Conservation (phyloP, 495 filamentous ascomycete genomes). For the Eremomyces bilateralis region DNA sequence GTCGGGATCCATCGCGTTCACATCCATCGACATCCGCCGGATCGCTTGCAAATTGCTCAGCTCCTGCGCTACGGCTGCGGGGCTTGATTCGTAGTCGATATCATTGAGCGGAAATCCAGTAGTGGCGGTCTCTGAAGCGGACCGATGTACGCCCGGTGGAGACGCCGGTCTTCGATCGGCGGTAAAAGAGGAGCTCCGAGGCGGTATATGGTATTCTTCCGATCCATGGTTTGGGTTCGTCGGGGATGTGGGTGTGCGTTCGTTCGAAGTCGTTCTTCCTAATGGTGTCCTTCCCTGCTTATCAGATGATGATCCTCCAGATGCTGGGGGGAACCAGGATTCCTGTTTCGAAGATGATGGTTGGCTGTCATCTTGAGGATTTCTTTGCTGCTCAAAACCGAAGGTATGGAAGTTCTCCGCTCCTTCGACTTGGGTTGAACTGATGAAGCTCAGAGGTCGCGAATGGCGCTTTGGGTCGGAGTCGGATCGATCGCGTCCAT, state of each 20-base stretch:
- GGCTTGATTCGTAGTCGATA: constrained; percentile 77
- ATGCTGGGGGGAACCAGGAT: too few relatives aligned
- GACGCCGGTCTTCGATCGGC: too few relatives aligned
- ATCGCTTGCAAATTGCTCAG: constrained; percentile 87
- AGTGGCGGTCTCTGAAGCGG: constrained; percentile 43
- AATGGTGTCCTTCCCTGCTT: constrained; percentile 10
- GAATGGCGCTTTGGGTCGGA: constrained; percentile 20
- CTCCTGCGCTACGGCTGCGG: constrained; percentile 85
- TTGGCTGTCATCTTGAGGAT: too few relatives aligned
- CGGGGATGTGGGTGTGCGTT: too few relatives aligned
- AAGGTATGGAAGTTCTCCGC: constrained; percentile 13
- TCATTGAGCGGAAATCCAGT: constrained; percentile 70
- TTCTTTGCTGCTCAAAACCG: too few relatives aligned
- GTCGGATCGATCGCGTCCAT: constrained; percentile 58
- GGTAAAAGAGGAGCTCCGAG: background rate
- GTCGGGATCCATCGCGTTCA: constrained; percentile 81
- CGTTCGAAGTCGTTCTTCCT: constrained; percentile 8
- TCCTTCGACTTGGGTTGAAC: constrained; percentile 25
- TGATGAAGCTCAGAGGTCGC: constrained; percentile 41
- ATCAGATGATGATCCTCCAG: too few relatives aligned
- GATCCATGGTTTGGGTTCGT: too few relatives aligned
- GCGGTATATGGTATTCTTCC: too few relatives aligned
- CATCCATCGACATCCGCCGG: constrained; percentile 96
- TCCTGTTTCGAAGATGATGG: too few relatives aligned
- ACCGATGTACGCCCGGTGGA: constrained; percentile 33